Percentiles rank a stretch among this genome's conserved stretches.
Evolutionary conservation across 1,284 basidiomycete species (phyloP).

Genomic region (Ceratobasidium papillatum): DNA sequence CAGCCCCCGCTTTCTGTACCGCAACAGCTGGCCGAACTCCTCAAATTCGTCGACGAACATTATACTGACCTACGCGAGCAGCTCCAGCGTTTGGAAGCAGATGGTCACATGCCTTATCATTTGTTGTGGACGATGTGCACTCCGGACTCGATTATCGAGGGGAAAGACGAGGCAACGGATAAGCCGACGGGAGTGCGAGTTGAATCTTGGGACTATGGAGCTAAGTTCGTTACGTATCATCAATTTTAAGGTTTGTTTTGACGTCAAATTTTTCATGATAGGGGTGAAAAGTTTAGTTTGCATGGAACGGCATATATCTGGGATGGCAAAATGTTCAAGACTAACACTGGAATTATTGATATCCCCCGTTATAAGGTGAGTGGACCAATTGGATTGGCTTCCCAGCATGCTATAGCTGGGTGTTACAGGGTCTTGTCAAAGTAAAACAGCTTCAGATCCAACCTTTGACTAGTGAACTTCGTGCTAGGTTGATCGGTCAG

Average conservation of each 20-base stretch:
- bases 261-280: neutral
- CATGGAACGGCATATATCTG: conserved; percentile 7
- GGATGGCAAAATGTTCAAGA: conserved; percentile 16
- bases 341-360: neutral
- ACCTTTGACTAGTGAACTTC: neutral
- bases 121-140: conserved; percentile 8
- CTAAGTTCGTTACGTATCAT: neutral
- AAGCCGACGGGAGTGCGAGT: conserved; percentile 13
- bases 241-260: neutral
- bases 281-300: conserved; percentile 6
- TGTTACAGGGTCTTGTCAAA: neutral
- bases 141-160: neutral
- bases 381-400: neutral
- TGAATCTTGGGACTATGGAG: conserved; percentile 13
- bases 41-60: neutral
- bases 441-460: neutral
- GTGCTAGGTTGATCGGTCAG: neutral
- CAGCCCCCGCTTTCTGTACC: neutral
- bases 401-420: neutral
- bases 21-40: conserved; percentile 6
- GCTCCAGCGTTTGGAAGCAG: neutral
- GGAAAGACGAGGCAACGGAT: neutral
- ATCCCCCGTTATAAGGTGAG: conserved; percentile 10
- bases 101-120: neutral
- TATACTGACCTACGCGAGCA: neutral